These are phyloP conservation scores for Ganoderma leucocontextum DNA, from an alignment of 1,284 basidiomycete genomes.

Conservation along the genomic window DNA sequence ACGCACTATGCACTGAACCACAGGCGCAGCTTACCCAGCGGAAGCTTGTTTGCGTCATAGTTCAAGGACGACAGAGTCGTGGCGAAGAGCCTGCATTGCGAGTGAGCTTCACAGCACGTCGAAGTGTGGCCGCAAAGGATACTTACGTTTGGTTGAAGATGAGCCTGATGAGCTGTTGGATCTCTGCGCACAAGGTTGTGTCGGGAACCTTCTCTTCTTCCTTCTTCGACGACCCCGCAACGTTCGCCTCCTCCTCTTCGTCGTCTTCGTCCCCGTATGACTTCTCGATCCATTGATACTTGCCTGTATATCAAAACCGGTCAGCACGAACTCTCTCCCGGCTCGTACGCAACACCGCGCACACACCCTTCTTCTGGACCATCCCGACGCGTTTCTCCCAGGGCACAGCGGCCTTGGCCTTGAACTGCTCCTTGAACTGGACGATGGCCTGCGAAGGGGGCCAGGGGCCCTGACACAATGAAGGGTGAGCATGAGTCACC, in stretches of 20 bases:
- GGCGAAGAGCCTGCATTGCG: conserved; percentile 54
- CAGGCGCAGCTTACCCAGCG: conserved; percentile 52
- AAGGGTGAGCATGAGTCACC: not conserved
- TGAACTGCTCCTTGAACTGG: conserved; percentile 72
- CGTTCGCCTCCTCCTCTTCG: conserved; percentile 38
- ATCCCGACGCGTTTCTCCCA: conserved; percentile 66
- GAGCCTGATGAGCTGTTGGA: conserved; percentile 64
- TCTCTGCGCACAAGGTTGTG: conserved; percentile 52
- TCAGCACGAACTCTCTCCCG: not conserved
- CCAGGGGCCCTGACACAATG: conserved; percentile 46
- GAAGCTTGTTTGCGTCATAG: conserved; percentile 75
- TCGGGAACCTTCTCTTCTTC: conserved; percentile 57
- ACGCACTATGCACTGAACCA: not conserved
- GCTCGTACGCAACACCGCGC: not conserved
- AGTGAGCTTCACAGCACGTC: conserved; percentile 7
- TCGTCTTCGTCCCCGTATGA: conserved; percentile 58
- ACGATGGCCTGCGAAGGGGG: conserved; percentile 47
- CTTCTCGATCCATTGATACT: conserved; percentile 69
- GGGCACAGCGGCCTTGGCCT: conserved; percentile 55
- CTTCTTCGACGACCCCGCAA: conserved; percentile 44
- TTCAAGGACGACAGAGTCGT: conserved; percentile 72
- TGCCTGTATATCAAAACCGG: conserved; percentile 47
- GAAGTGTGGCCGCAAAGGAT: not conserved
- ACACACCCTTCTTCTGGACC: conserved; percentile 58
- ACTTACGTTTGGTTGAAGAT: conserved; percentile 63